Base-by-base conservation (phyloP, 441 rosid species). In the Flueggea neowawraea region DNA sequence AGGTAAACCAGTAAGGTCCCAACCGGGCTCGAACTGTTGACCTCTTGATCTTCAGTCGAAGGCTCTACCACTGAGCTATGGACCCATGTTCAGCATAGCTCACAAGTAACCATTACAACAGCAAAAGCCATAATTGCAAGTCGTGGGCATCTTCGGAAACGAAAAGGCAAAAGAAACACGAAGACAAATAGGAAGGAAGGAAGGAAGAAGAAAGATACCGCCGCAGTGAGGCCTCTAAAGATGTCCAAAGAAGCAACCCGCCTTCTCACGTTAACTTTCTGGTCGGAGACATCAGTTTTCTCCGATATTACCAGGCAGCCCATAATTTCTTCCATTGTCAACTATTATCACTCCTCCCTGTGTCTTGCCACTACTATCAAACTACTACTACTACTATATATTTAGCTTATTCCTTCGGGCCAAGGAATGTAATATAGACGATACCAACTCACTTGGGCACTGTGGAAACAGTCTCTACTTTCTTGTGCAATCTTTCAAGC, bases 1-100 rank as follows among this genome's bases (percentile, higher is more conserved):
- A 43, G 3, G 8, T 11, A 6, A 6, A 47, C 5, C 52, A 9
- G 13, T 2, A 0, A 84, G 90, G 89, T 84, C 86, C 79, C 89
- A 79, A 84, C 91, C 80, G 78, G 83, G 77, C 75, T 88, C 89
- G 87, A 84, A 86, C 91, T 93, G 81, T 83, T 85, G 90, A 84
- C 89, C 93, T 85, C 82, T 94, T 86, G 90, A 89, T 82, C 94
- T 84, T 82, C 84, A 88, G 95, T 85, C 90, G 86, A 86, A 78
- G 90, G 88, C 95, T 88, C 91, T 84, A 86, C 92, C 84, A 86
- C 92, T 84, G 90, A 95, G 97, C 96, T 81, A 88, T 78, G 80
- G 84, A 80, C 85, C 89, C 95, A 11, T 16, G 11, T 5, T 22
- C 28, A 0, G 1, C 2, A 22, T 22, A 2, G 28, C 28, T 22